phyloP scores from a whole-genome alignment of 2,329 filamentous ascomycete species.

The Neofusicoccum laricinum region DNA sequence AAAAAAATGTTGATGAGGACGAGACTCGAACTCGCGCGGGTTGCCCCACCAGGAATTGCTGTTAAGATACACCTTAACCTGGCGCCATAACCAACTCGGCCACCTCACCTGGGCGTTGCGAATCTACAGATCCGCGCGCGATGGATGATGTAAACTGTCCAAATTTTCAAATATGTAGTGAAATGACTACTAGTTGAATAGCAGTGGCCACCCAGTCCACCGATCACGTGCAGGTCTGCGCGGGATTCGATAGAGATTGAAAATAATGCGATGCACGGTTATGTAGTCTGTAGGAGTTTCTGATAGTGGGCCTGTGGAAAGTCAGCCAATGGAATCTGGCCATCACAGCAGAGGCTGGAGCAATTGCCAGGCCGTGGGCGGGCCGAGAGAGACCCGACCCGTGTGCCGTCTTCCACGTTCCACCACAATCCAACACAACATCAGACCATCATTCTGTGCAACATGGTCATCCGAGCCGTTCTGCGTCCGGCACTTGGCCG shows the following conservation, averaged over 20 bases:
- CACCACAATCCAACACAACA: not conserved
- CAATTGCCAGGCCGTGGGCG: too few species aligned
- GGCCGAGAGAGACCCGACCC: not conserved
- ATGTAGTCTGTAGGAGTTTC: too few species aligned
- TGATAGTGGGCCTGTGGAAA: too few species aligned
- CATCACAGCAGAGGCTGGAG: too few species aligned
- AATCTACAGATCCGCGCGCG: not conserved
- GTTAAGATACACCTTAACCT: conserved; percentile 18
- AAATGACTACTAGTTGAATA: too few species aligned
- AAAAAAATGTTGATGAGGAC: conserved; percentile 12
- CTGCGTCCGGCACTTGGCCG: not conserved
- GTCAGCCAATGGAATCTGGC: too few species aligned
- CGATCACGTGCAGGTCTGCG: too few species aligned
- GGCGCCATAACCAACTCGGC: conserved; percentile 19
- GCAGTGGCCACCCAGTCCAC: too few species aligned
- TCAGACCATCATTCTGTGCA: not conserved
- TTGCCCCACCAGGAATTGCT: conserved; percentile 15
- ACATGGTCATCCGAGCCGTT: not conserved
- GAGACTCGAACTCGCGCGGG: conserved; percentile 17
- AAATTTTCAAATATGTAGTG: not conserved
- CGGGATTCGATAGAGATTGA: too few species aligned
- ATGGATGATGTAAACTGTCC: too few species aligned
- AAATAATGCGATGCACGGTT: too few species aligned
- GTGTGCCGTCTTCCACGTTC: too few species aligned
- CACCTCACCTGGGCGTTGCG: not conserved